Base-by-base conservation (phyloP, 2,329 filamentous ascomycete genomes). In the Clonostachys rosea region DNA sequence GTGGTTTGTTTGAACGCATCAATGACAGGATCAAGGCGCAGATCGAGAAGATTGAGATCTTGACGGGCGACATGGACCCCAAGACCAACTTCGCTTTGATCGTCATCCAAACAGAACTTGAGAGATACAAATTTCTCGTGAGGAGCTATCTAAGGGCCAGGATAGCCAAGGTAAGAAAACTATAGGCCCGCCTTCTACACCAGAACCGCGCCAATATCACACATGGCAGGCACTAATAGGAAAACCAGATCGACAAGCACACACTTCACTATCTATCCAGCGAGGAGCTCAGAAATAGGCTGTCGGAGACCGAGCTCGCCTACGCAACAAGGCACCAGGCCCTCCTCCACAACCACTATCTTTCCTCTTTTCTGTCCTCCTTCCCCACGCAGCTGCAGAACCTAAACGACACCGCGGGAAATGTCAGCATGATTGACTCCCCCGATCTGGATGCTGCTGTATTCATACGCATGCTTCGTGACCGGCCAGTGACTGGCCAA, bases 91-190 rank as follows among this genome's bases (percentile, higher is more conserved):
- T 99, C 65, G 83, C 84, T 51, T 84, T 97, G 60, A 96, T 96
- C 43, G 87, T 99, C 52, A 84, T 96, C 47, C 94, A 99, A 73
- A 97, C 95, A 7, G 94, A 99, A 70, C 80, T 99, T 47, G 91
- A 96, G 65, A 79, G 94, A 42, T 95, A 89, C 69, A 96, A 96
- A 70, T 99, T 91, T 61, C 76, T 99, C 18, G 80, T 97, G 16
- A 79, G 94, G 50, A 87, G 87, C 54, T 86, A 92, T 54, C 68
- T 99, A 47, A 79, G 95, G 46, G 84, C 88, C 10, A 79, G 94
- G n/a, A 84, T 97, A 48, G 83, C 88, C 46, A 97, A 99, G 79
- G 88, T 89, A 70, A 51, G 49, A 58, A 11, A 20, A 10, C 44
- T 12, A n/a, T 33, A n/a, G 10, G 18, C 45, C 40, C 12, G 34